A percentile compares a stretch with the other conserved stretches of the same genome.
Conservation (phyloP, 2,329 filamentous ascomycete genomes). For the Colletotrichum sp. region DNA sequence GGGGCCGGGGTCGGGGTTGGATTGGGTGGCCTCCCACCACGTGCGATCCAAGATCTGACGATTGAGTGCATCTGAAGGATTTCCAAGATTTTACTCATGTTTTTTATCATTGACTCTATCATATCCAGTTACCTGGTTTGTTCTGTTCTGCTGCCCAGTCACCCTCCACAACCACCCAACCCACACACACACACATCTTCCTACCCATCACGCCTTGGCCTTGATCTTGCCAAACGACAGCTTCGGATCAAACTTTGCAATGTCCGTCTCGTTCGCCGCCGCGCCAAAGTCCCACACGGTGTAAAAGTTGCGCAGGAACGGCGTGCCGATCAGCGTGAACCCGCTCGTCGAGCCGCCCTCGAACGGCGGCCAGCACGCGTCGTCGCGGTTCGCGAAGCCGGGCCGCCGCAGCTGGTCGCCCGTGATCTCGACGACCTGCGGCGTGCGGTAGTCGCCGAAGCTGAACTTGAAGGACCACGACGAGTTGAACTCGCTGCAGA, state of each 20-base stretch:
- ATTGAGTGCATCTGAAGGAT: not conserved
- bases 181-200: not conserved
- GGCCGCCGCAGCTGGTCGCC: slow-evolving; percentile 34
- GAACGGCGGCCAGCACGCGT: slow-evolving; percentile 40
- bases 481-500: slow-evolving; percentile 39
- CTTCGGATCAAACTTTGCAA: slow-evolving; percentile 1
- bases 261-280: not conserved
- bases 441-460: slow-evolving; percentile 12
- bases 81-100: not conserved
- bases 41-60: slow-evolving; percentile 2
- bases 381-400: slow-evolving; percentile 34
- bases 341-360: slow-evolving; percentile 22
- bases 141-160: not conserved
- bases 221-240: slow-evolving; percentile 29
- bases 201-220: not conserved
- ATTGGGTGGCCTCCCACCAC: not conserved
- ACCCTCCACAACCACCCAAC: not conserved
- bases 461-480: slow-evolving; percentile 36
- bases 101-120: not conserved
- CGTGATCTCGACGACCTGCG: slow-evolving; percentile 27
- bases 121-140: not conserved
- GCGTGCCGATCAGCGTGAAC: slow-evolving; percentile 32
- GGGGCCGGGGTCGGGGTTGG: not conserved
- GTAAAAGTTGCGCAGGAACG: slow-evolving; percentile 35
- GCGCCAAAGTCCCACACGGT: slow-evolving; percentile 35